A percentile compares a stretch with the other conserved stretches of the same genome.
Evolutionary conservation across 352 stramenopile genomes (phyloP).

Genomic region (Globisporangium splendens): DNA sequence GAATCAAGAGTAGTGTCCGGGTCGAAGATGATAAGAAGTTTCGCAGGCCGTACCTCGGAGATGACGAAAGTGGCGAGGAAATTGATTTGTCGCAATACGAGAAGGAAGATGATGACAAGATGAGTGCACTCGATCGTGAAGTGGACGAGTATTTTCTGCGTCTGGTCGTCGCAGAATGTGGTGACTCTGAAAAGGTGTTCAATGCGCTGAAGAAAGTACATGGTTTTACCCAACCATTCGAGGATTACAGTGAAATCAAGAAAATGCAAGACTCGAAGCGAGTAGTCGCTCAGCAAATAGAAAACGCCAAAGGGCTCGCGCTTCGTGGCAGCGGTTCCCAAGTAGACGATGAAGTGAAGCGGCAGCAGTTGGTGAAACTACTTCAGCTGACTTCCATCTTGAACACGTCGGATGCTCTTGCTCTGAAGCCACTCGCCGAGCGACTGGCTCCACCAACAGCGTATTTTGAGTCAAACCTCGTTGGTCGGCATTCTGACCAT

Average conservation of each 20-base stretch:
- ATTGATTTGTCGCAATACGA: constrained; percentile 78
- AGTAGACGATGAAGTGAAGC: background rate
- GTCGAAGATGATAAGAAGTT: constrained; percentile 89
- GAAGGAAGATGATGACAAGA: constrained; percentile 28
- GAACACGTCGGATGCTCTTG: constrained; percentile 6
- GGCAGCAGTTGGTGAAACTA: constrained; percentile 24
- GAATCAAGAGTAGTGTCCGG: constrained; percentile 65
- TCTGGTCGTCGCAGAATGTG: constrained; percentile 53
- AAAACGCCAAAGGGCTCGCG: constrained; percentile 35
- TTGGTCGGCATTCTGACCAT: background rate
- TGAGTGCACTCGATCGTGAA: constrained; percentile 58
- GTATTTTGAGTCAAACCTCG: constrained; percentile 71
- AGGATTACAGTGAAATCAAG: constrained; percentile 70
- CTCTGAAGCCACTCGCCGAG: constrained; percentile 24
- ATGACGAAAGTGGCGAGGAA: constrained; percentile 81
- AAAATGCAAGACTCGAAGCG: constrained; percentile 46
- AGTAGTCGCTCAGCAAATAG: constrained; percentile 33
- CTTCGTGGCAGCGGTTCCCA: constrained; percentile 4
- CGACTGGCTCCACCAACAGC: constrained; percentile 45
- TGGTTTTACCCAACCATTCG: constrained; percentile 54
- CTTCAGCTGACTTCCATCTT: constrained; percentile 31
- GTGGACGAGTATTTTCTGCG: constrained; percentile 70
- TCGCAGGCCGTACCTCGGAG: constrained; percentile 89
- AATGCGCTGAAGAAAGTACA: constrained; percentile 50
- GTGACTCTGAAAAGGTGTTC: constrained; percentile 54